A percentile compares a stretch with the other conserved stretches of the same genome.
These are phyloP conservation scores for Heterococcus sp. DNA, from an alignment of 108 stramenopile genomes.

Conservation along the genomic window DNA sequence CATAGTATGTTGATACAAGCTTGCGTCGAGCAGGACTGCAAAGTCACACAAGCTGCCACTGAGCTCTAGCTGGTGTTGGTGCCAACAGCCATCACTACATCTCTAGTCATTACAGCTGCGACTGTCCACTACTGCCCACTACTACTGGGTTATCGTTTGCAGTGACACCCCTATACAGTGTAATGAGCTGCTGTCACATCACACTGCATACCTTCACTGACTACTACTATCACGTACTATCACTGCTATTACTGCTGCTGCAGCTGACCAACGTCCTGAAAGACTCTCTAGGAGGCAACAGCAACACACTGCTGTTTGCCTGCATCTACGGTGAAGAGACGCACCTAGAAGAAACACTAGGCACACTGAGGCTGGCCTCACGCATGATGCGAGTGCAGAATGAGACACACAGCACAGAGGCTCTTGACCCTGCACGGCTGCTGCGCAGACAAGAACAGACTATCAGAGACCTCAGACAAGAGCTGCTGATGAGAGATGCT, in stretches of 20 bases:
- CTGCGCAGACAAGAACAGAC: constrained; percentile 51
- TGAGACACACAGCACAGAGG: constrained; percentile 44
- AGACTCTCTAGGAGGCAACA: constrained; percentile 65
- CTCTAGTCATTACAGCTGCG: too few relatives aligned
- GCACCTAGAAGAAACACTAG: constrained; percentile 66
- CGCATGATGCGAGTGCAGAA: constrained; percentile 67
- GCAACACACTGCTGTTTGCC: constrained; percentile 62
- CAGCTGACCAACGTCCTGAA: constrained; percentile 47
- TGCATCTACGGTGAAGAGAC: constrained; percentile 65
- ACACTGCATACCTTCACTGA: too few relatives aligned
- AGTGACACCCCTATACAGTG: too few relatives aligned
- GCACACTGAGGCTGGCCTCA: constrained; percentile 55
- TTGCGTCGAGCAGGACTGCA: too few relatives aligned
- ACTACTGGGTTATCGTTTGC: too few relatives aligned
- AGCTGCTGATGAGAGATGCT: constrained; percentile 68
- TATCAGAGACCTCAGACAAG: constrained; percentile 63
- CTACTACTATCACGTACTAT: too few relatives aligned
- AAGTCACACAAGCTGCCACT: too few relatives aligned
- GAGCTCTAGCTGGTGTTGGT: too few relatives aligned
- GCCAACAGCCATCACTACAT: too few relatives aligned
- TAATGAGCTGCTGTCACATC: too few relatives aligned
- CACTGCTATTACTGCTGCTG: neutral
- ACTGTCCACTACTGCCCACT: too few relatives aligned
- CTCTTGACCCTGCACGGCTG: constrained; percentile 52
- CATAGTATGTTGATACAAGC: too few relatives aligned